Base-by-base conservation (phyloP, 768 basidiomycete species). In the Lactarius deliciosus region DNA sequence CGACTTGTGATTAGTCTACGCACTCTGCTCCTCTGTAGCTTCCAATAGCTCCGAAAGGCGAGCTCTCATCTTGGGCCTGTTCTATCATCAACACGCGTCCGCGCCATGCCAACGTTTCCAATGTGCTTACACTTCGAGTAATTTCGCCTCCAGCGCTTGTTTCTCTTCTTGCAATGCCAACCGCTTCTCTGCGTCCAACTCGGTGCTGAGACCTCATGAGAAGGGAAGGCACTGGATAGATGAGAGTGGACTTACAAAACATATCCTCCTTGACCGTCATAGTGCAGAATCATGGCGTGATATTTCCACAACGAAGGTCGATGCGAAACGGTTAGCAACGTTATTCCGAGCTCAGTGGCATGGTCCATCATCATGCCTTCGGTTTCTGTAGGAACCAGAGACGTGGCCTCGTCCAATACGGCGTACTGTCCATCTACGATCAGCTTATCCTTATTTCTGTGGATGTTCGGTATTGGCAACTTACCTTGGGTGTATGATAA, bases 301-400 rank as follows among this genome's bases (percentile, higher is more conserved):
- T 95, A 93, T 75, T 90, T 89, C 94, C 95, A 98, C 68, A 98
- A 76, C 34, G 92, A 94, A 25, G 96, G 92, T 10, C 96, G 87
- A 79, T 98, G 96, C 43, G 94, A 96, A 38, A 98, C 96, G 1
- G 95, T 98, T 69, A 98, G 78, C 30, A 98, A 82, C 0, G 96
- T 98, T 72, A 98, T 98, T 1, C 90, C 91, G 32, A 97, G 81
- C 60, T 82, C 79, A 0, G 91, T 91, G 2, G 95, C 96, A 71
- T 91, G 85, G 74, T 94, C 92, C 88, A 96, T 98, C 94, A 98
- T 96, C 77, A 83, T 80, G 60, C 90, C 93, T 78, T 98, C 96
- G 76, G 96, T 88, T 61, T 96, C 93, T 5, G 89, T 84, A 3
- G 95, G 95, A 9, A 99, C 96, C 4, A 96, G 87, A 20, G 92